These are phyloP conservation scores for Jacaranda copaia DNA, from an alignment of 257 asterid species.

Conservation along the genomic window DNA sequence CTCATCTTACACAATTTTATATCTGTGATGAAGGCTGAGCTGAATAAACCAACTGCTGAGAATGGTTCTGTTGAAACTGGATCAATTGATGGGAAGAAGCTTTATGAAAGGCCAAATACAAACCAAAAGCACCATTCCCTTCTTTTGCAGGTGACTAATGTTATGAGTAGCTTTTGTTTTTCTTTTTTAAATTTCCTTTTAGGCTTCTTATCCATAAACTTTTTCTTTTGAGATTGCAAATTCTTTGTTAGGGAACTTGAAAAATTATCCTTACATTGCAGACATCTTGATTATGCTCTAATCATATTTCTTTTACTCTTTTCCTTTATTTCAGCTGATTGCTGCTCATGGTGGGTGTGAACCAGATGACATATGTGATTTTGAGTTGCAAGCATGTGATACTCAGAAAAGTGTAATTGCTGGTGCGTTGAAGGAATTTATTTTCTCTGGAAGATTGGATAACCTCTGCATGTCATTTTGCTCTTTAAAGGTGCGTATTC, in stretches of 20 bases:
- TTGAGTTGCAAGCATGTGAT: slow-evolving; percentile 96
- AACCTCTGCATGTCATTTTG: slow-evolving; percentile 97
- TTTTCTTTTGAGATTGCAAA: slow-evolving; percentile 22
- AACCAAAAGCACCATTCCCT: slow-evolving; percentile 75
- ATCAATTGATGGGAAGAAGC: slow-evolving; percentile 43
- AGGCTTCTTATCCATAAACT: slow-evolving; percentile 6
- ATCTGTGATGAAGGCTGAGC: slow-evolving; percentile 67
- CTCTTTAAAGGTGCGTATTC: slow-evolving; percentile 74
- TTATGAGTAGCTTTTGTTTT: neutral
- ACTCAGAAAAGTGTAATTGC: slow-evolving; percentile 88
- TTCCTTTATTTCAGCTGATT: slow-evolving; percentile 62
- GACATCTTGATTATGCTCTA: slow-evolving; percentile 15
- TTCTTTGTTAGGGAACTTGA: neutral
- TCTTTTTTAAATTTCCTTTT: neutral
- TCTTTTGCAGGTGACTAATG: slow-evolving; percentile 72
- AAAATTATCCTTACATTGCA: slow-evolving; percentile 6
- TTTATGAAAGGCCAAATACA: slow-evolving; percentile 10
- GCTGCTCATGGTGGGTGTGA: slow-evolving; percentile 75
- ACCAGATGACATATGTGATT: slow-evolving; percentile 92
- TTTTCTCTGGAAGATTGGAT: slow-evolving; percentile 95
- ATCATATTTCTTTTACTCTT: slow-evolving; percentile 15
- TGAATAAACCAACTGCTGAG: slow-evolving; percentile 61
- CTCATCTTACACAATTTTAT: slow-evolving; percentile 21
- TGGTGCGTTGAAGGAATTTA: slow-evolving; percentile 90
- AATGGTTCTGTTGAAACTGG: slow-evolving; percentile 57